A percentile compares a stretch with the other conserved stretches of the same genome.
Evolutionary conservation across 148 eudicot genomes (phyloP).

Genomic region (Persicaria maculosa): DNA sequence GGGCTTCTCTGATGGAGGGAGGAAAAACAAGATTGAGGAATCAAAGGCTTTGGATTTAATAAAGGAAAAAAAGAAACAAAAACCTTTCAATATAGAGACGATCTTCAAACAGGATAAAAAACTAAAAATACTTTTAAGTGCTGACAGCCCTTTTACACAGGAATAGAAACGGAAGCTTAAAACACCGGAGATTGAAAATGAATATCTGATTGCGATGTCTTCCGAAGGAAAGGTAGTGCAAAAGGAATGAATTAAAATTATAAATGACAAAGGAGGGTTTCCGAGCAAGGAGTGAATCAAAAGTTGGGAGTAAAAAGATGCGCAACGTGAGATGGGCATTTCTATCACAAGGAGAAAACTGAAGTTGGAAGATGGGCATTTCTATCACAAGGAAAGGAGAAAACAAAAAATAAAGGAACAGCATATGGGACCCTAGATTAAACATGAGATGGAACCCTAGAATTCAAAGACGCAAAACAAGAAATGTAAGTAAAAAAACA

Average conservation of each 20-base stretch:
- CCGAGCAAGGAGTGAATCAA: not conserved
- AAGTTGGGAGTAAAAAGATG: not conserved
- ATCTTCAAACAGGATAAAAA: no score
- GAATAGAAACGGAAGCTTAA: not conserved
- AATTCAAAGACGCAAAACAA: not conserved
- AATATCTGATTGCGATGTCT: not conserved
- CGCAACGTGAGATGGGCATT: not conserved
- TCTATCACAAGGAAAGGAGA: no score
- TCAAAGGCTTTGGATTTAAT: not conserved
- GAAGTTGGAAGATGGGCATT: no score
- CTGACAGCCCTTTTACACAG: no score
- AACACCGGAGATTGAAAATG: not conserved
- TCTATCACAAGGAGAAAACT: not conserved
- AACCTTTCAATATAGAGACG: not conserved
- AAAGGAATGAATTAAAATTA: not conserved
- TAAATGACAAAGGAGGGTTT: not conserved
- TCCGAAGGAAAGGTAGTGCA: not conserved
- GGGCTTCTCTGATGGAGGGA: not conserved
- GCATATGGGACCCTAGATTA: not conserved
- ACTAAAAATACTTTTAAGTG: no score
- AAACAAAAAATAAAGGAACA: no score
- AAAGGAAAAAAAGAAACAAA: no score
- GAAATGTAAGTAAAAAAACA: not conserved
- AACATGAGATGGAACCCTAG: not conserved
- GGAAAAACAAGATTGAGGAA: not conserved